Conservation (phyloP, 2,329 filamentous ascomycete genomes). For the Diplodia sapinea region DNA sequence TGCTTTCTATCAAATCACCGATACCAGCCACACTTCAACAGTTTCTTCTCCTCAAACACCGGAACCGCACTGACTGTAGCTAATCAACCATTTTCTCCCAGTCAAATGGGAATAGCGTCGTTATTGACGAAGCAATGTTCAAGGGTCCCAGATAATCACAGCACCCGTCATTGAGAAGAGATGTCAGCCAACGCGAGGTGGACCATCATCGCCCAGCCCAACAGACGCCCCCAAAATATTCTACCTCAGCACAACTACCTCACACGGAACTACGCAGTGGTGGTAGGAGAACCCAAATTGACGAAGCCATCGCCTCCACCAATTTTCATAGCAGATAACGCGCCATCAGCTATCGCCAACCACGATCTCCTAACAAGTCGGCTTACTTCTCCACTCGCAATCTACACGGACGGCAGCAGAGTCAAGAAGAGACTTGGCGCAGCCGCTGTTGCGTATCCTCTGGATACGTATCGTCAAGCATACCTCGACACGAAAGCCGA, state of each 20-base stretch:
- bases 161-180: too few species aligned
- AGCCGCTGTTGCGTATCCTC: background rate
- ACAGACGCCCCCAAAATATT: too few species aligned
- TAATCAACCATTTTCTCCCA: too few species aligned
- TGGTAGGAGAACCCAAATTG: background rate
- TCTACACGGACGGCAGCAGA: slow-evolving; percentile 10
- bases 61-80: too few species aligned
- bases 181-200: too few species aligned
- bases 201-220: too few species aligned
- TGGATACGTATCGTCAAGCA: background rate
- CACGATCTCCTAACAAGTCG: background rate
- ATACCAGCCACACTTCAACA: too few species aligned
- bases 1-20: too few species aligned
- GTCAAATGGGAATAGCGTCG: too few species aligned
- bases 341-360: background rate
- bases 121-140: too few species aligned
- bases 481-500: background rate
- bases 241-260: background rate
- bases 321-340: background rate
- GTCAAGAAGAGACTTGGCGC: slow-evolving; percentile 2
- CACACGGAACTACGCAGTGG: background rate
- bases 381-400: background rate
- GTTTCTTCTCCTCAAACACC: too few species aligned
- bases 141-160: too few species aligned
- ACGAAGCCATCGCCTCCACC: background rate